Conservation (phyloP, 805 yeast genomes). For the Schwanniomyces occidentalis region DNA sequence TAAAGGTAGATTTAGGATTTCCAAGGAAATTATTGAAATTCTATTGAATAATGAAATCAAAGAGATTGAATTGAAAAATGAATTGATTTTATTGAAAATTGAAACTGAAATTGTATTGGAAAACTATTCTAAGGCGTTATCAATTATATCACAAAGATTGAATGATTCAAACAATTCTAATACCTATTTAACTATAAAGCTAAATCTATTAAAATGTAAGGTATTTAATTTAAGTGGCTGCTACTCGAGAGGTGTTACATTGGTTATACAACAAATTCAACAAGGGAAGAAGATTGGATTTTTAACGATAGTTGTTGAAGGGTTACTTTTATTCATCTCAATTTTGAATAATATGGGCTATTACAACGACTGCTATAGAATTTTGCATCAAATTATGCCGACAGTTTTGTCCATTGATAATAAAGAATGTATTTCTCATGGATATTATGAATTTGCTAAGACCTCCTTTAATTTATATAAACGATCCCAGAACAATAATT, state of each 20-base stretch:
- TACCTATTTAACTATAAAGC: slow-evolving; percentile 45
- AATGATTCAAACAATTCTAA: slow-evolving; percentile 26
- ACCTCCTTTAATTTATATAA: slow-evolving; percentile 16
- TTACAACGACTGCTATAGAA: slow-evolving; percentile 41
- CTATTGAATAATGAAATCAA: slow-evolving; percentile 28
- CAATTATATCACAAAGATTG: slow-evolving; percentile 21
- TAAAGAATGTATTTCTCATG: slow-evolving; percentile 34
- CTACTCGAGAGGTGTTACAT: slow-evolving; percentile 51
- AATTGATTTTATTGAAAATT: slow-evolving; percentile 24
- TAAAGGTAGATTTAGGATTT: slow-evolving; percentile 36
- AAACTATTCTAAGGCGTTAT: slow-evolving; percentile 30
- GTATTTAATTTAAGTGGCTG: slow-evolving; percentile 43
- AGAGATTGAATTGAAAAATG: slow-evolving; percentile 31
- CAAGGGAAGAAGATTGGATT: slow-evolving; percentile 49
- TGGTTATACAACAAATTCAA: slow-evolving; percentile 50
- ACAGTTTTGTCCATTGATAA: slow-evolving; percentile 41
- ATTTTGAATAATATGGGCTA: slow-evolving; percentile 44
- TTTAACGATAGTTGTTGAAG: slow-evolving; percentile 45
- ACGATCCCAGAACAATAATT: slow-evolving; percentile 8
- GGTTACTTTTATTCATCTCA: slow-evolving; percentile 45
- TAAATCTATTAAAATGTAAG: slow-evolving; percentile 48
- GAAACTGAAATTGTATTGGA: slow-evolving; percentile 32
- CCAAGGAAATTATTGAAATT: slow-evolving; percentile 33
- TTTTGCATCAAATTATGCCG: slow-evolving; percentile 47
- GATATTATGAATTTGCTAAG: slow-evolving; percentile 33